Evolutionary conservation across 306 rosid genomes (phyloP), one percentile per base, ranked within the genome.

Genomic region (Cucumis cinereus): DNA sequence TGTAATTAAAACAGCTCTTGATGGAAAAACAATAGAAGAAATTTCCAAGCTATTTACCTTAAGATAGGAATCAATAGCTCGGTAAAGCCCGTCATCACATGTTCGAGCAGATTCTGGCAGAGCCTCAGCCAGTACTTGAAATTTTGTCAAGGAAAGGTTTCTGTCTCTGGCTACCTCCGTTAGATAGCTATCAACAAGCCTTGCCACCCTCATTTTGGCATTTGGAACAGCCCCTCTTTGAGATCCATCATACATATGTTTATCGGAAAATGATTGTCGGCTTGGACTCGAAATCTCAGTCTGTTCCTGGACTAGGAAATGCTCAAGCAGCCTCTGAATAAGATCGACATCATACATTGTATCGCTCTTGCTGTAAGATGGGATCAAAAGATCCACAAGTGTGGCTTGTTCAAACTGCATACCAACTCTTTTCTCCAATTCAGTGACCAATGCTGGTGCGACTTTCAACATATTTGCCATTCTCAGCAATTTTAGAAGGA

Each of bases 391-490:
- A 81, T 95, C 99, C 10, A 84, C 80, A 59, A 89, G 77, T 76
- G 93, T 80, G 74, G 98, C 99, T 77, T 95, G 98, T 33, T 95
- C 99, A 74, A 95, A 89, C 77, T 95, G 99, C 99, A 95, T 95
- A 64, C 99, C 99, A 35, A 95, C 98, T 71, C 99, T 83, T 76
- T 95, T 95, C 84, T 95, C 99, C 72, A 92, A 78, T 58, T 95
- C 99, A 26, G 98, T 95, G 40, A 90, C 96, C 75, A 95, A 78
- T 36, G 99, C 99, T 26, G 92, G 98, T 4, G 99, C 93, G 38
- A 92, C 99, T 69, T 89, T 90, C 66, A 90, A 80, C 97, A 89
- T 85, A 81, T 88, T 90, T 30, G 99, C 97, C 90, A 89, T 86
- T 85, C 98, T 87, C 80, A 95, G 71, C 49, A 95, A 92, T 91